A percentile compares a stretch with the other conserved stretches of the same genome.
phyloP scores from a whole-genome alignment of 2,329 filamentous ascomycete genomes.

The Colletotrichum abscissum region DNA sequence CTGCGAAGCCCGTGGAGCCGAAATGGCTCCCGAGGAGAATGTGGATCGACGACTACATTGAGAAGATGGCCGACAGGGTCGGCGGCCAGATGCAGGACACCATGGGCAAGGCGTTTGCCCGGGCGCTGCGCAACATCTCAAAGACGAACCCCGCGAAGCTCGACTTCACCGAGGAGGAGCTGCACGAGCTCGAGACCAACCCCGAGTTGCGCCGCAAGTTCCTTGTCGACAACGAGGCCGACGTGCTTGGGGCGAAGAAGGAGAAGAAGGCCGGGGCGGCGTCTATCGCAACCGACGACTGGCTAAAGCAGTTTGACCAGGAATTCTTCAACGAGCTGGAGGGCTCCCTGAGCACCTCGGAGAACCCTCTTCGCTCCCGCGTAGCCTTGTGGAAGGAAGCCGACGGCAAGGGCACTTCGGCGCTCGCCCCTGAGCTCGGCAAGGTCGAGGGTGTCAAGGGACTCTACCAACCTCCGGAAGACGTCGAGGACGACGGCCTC shows the following conservation, averaged over 20 bases:
- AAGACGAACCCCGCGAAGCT: slow-evolving; percentile 55
- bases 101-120: slow-evolving; percentile 53
- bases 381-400: slow-evolving; percentile 47
- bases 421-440: slow-evolving; percentile 61
- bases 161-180: slow-evolving; percentile 68
- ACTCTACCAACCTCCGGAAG: slow-evolving; percentile 59
- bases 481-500: slow-evolving; percentile 61
- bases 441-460: slow-evolving; percentile 65
- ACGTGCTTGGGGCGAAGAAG: slow-evolving; percentile 8
- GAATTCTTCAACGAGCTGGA: slow-evolving; percentile 41
- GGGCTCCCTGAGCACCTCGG: slow-evolving; percentile 38
- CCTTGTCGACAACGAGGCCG: slow-evolving; percentile 42
- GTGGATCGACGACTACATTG: slow-evolving; percentile 67
- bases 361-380: slow-evolving; percentile 43
- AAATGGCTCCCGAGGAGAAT: slow-evolving; percentile 72
- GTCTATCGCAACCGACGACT: background rate
- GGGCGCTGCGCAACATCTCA: slow-evolving; percentile 55
- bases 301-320: slow-evolving; percentile 38
- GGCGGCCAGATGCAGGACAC: slow-evolving; percentile 56
- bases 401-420: slow-evolving; percentile 51
- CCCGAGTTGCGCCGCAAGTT: slow-evolving; percentile 53
- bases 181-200: slow-evolving; percentile 52
- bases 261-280: slow-evolving; percentile 7
- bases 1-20: slow-evolving; percentile 61
- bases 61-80: slow-evolving; percentile 55